These are phyloP conservation scores for Quercus ilex DNA, from an alignment of 306 rosid species.

Conservation along the genomic window DNA sequence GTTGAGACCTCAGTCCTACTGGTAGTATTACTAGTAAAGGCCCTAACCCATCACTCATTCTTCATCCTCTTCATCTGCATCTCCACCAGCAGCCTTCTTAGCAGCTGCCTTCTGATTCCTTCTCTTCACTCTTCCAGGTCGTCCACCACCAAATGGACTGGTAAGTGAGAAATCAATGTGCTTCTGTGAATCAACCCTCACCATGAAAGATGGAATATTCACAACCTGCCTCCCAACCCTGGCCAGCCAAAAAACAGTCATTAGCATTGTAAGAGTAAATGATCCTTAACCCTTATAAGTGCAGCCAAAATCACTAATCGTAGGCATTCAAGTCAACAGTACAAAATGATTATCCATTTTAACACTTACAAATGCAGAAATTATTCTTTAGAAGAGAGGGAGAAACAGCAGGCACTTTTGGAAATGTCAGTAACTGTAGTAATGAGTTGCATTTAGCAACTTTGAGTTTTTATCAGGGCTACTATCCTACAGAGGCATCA, in stretches of 20 bases:
- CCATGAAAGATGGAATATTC: conserved; percentile 70
- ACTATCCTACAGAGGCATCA: too few relatives aligned
- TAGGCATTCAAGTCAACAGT: neutral
- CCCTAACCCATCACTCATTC: conserved; percentile 31
- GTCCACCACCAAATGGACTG: conserved; percentile 69
- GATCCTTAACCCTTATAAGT: neutral
- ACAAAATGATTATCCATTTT: neutral
- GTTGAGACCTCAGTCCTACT: neutral
- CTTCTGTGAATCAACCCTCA: conserved; percentile 66
- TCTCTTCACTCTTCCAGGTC: conserved; percentile 69
- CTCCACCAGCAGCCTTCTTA: conserved; percentile 78
- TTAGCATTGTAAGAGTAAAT: neutral
- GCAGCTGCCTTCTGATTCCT: conserved; percentile 57
- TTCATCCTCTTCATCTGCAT: conserved; percentile 66
- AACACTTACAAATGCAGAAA: neutral
- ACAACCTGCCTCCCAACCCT: conserved; percentile 83
- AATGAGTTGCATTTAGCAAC: neutral
- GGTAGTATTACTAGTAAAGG: neutral
- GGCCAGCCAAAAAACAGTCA: conserved; percentile 1
- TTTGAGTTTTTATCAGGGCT: neutral
- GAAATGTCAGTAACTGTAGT: neutral
- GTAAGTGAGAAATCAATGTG: conserved; percentile 72
- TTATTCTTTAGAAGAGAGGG: neutral
- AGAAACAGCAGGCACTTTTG: neutral
- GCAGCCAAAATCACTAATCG: neutral